phyloP scores from a whole-genome alignment of 495 filamentous ascomycete genomes.

The Tuber umbilicatum region DNA sequence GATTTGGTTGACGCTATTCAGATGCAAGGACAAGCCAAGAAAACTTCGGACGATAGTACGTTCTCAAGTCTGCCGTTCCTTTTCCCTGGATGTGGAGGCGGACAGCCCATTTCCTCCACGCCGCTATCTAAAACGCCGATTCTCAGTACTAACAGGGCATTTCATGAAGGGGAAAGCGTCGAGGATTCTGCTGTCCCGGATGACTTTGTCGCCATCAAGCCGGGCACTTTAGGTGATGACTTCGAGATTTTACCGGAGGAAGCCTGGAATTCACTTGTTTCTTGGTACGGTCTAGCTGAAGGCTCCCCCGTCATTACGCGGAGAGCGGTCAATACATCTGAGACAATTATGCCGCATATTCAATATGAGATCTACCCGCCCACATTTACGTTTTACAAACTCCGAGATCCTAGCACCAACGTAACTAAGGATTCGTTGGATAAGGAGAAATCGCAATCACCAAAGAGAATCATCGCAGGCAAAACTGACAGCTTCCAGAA shows the following conservation, averaged over 20 bases:
- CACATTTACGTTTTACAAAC: constrained; percentile 75
- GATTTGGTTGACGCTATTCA: constrained; percentile 50
- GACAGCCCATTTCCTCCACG: constrained; percentile 31
- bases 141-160: constrained; percentile 47
- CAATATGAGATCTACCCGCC: constrained; percentile 72
- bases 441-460: constrained; percentile 51
- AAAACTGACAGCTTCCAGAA: constrained; percentile 59
- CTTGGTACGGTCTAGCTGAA: constrained; percentile 71
- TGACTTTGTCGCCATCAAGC: constrained; percentile 68
- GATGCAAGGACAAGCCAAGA: constrained; percentile 18
- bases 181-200: constrained; percentile 44
- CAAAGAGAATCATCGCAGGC: constrained; percentile 60
- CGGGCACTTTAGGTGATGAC: constrained; percentile 60
- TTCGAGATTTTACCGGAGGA: constrained; percentile 70
- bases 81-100: constrained; percentile 27
- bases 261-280: constrained; percentile 72
- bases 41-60: constrained; percentile 30
- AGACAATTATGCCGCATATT: constrained; percentile 56
- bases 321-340: constrained; percentile 67
- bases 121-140: constrained; percentile 47
- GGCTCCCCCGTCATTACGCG: constrained; percentile 68
- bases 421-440: constrained; percentile 57
- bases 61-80: constrained; percentile 25
- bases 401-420: constrained; percentile 54
- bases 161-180: constrained; percentile 39